phyloP scores from a whole-genome alignment of 106 monocot genomes.

The Dendrobium huoshanense region DNA sequence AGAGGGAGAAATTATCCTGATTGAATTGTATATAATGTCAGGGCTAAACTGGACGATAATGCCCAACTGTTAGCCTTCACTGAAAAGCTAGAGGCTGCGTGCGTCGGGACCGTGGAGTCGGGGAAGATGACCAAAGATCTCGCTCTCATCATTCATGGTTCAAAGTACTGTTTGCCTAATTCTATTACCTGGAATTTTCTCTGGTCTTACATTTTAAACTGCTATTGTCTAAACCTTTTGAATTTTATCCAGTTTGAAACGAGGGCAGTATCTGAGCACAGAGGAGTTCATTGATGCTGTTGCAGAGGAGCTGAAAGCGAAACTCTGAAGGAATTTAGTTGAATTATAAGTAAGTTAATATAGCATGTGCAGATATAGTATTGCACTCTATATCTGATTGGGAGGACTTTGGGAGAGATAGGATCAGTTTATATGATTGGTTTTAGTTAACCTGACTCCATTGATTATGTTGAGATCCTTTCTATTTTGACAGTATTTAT shows the following conservation, averaged over 20 bases:
- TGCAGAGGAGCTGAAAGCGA: slow-evolving; percentile 14
- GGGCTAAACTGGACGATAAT: slow-evolving; percentile 65
- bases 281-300: slow-evolving; percentile 27
- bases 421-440: no score
- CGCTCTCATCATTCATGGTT: slow-evolving; percentile 58
- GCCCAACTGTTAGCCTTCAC: slow-evolving; percentile 45
- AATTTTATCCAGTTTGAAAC: background rate
- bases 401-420: no score
- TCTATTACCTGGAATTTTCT: no score
- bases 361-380: no score
- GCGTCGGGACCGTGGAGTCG: slow-evolving; percentile 54
- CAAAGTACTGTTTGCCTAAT: slow-evolving; percentile 23
- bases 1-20: no score
- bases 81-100: slow-evolving; percentile 57
- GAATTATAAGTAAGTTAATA: no score
- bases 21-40: slow-evolving; percentile 3
- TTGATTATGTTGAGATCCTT: no score
- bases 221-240: background rate
- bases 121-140: slow-evolving; percentile 87
- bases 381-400: no score
- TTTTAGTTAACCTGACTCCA: no score
- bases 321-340: background rate
- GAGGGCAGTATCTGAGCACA: slow-evolving; percentile 16
- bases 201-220: background rate
- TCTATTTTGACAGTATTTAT: no score